phyloP scores from a whole-genome alignment of 2,329 filamentous ascomycete genomes.

The Fusarium sp. region DNA sequence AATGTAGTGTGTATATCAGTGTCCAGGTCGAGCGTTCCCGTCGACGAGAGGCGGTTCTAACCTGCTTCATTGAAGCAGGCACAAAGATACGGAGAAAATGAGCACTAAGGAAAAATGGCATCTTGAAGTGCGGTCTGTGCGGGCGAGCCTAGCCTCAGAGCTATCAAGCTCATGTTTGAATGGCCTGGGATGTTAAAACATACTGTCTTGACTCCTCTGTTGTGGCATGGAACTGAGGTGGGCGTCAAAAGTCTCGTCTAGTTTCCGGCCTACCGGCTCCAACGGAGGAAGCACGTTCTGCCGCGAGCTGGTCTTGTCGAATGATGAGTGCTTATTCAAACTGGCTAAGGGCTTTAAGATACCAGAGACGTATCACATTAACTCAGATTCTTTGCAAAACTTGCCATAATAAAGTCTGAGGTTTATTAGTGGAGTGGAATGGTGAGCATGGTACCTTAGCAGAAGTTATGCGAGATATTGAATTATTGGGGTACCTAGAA shows the following conservation, averaged over 20 bases:
- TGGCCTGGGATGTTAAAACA: rapidly evolving
- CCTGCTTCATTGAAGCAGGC: rapidly evolving
- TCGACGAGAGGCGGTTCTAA: rapidly evolving
- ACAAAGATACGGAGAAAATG: not conserved
- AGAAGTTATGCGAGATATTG: too few relatives aligned
- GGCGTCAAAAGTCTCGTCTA: not conserved
- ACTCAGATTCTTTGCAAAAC: rapidly evolving
- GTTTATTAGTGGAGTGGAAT: rapidly evolving
- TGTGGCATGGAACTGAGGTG: rapidly evolving
- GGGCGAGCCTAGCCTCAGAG: rapidly evolving
- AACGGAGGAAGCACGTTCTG: too few relatives aligned
- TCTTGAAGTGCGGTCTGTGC: not conserved
- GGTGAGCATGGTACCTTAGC: not conserved
- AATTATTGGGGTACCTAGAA: not conserved
- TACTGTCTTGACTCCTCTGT: not conserved
- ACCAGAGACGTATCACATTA: not conserved
- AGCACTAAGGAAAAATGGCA: rapidly evolving
- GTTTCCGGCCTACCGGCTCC: not conserved
- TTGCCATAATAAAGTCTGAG: rapidly evolving
- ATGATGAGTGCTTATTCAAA: not conserved
- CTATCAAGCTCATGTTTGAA: not conserved
- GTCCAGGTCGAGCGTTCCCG: rapidly evolving
- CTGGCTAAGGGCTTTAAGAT: not conserved
- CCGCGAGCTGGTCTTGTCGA: rapidly evolving
- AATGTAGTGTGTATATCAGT: too few relatives aligned